A percentile compares a stretch with the other conserved stretches of the same genome.
Evolutionary conservation across 805 yeast species (phyloP).

Genomic region (Sugiyamaella chiloensis): DNA sequence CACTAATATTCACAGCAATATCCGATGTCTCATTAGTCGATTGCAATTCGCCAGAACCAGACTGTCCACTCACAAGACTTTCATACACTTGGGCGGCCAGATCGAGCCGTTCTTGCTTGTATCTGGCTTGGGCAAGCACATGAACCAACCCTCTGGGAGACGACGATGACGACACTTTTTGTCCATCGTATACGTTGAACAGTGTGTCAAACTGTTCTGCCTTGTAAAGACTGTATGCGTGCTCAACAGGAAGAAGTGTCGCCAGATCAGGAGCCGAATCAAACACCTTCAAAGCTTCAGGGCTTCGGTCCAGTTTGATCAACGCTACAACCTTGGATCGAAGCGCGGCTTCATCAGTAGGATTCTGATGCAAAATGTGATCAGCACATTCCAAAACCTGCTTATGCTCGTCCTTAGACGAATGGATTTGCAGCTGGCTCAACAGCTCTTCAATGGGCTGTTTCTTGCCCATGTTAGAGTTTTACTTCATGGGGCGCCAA

Average conservation of each 20-base stretch:
- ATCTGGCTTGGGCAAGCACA: slow-evolving; percentile 52
- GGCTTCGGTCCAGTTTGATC: slow-evolving; percentile 57
- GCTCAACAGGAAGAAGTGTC: slow-evolving; percentile 38
- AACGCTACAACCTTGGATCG: slow-evolving; percentile 52
- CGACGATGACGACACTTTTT: background rate
- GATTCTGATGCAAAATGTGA: slow-evolving; percentile 23
- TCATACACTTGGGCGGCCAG: slow-evolving; percentile 46
- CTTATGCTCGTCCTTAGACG: slow-evolving; percentile 30
- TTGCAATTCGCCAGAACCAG: background rate
- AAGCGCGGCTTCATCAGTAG: slow-evolving; percentile 33
- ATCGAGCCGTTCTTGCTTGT: slow-evolving; percentile 43
- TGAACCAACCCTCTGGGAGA: slow-evolving; percentile 41
- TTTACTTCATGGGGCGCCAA: too few relatives aligned
- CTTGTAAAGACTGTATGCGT: slow-evolving; percentile 59
- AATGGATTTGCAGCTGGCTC: slow-evolving; percentile 36
- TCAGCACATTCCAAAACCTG: slow-evolving; percentile 20
- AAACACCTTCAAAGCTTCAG: slow-evolving; percentile 45
- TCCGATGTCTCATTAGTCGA: slow-evolving; percentile 47
- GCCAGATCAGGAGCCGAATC: slow-evolving; percentile 14
- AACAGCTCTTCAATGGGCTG: slow-evolving; percentile 31
- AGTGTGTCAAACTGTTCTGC: slow-evolving; percentile 43
- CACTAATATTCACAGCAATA: slow-evolving; percentile 56
- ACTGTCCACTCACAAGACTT: background rate
- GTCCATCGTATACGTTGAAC: slow-evolving; percentile 21
- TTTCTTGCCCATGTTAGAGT: slow-evolving; percentile 7